A percentile compares a stretch with the other conserved stretches of the same genome.
Conservation (phyloP, 2,329 filamentous ascomycete genomes). For the Shiraia bambusicola region DNA sequence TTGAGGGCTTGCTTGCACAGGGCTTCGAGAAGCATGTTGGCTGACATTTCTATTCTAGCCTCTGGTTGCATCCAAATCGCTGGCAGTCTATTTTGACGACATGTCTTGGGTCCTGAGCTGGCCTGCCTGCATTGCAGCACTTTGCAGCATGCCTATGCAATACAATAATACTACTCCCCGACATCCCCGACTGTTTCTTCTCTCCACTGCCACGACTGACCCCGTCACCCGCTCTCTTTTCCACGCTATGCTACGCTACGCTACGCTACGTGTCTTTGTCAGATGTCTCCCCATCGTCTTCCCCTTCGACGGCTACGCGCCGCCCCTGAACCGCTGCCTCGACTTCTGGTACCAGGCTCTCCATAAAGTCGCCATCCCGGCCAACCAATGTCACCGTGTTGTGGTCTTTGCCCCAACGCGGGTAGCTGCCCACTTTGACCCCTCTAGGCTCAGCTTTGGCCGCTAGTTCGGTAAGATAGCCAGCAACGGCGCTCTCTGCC, state of each 20-base stretch:
- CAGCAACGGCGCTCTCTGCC: constrained; percentile 81
- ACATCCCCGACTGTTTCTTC: constrained; percentile 10
- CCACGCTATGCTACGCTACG: constrained; percentile 32
- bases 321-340: constrained; percentile 73
- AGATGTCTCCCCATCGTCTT: constrained; percentile 47
- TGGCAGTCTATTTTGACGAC: constrained; percentile 21
- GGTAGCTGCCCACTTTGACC: constrained; percentile 94
- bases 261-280: constrained; percentile 42
- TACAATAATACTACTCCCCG: constrained; percentile 6
- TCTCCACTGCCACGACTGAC: no score
- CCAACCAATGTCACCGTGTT: constrained; percentile 91
- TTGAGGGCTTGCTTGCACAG: constrained; percentile 20
- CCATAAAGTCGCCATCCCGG: constrained; percentile 73
- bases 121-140: neutral
- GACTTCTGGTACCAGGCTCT: constrained; percentile 76
- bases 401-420: constrained; percentile 80
- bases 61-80: constrained; percentile 11
- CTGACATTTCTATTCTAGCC: constrained; percentile 16
- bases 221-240: constrained; percentile 6
- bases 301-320: constrained; percentile 68
- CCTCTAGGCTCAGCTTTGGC: constrained; percentile 70
- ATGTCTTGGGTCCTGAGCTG: constrained; percentile 12
- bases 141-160: constrained; percentile 3
- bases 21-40: constrained; percentile 32
- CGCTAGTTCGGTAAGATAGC: constrained; percentile 78